phyloP scores from a whole-genome alignment of 2,329 filamentous ascomycete genomes.

The Calcarisporium arbuscula region DNA sequence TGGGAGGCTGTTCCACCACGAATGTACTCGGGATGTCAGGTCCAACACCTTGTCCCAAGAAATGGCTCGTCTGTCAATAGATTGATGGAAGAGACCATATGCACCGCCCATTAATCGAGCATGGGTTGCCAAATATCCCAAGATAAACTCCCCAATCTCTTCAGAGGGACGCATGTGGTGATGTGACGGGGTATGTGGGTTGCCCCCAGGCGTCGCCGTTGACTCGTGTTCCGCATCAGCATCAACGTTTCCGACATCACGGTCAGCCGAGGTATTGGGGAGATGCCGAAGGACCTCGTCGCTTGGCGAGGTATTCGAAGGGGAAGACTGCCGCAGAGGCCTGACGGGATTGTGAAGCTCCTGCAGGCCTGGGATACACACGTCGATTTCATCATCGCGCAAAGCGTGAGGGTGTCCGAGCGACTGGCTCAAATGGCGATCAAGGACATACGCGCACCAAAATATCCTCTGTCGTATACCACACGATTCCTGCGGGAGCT shows the following conservation, averaged over 20 bases:
- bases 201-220: no score
- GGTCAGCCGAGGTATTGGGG: constrained; percentile 4
- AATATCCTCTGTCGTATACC: constrained; percentile 33
- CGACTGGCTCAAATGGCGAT: constrained; percentile 28
- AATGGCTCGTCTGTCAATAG: constrained; percentile 17
- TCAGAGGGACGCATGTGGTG: constrained; percentile 6
- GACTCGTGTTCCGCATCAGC: neutral
- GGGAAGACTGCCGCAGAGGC: no score
- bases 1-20: constrained; percentile 20
- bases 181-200: constrained; percentile 6
- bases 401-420: constrained; percentile 29
- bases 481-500: constrained; percentile 27
- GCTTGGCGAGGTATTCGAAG: no score
- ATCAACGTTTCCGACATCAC: neutral
- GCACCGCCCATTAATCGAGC: constrained; percentile 13
- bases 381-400: constrained; percentile 30
- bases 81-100: constrained; percentile 17
- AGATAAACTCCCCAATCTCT: constrained; percentile 9
- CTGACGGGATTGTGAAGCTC: no score
- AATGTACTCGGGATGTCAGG: constrained; percentile 13
- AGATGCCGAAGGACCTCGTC: constrained; percentile 11
- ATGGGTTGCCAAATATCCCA: constrained; percentile 15
- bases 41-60: constrained; percentile 13
- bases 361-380: constrained; percentile 24
- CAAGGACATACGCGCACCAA: constrained; percentile 32